Evolutionary conservation across 2,329 filamentous ascomycete genomes (phyloP).

Genomic region (Hypomyces perniciosus): DNA sequence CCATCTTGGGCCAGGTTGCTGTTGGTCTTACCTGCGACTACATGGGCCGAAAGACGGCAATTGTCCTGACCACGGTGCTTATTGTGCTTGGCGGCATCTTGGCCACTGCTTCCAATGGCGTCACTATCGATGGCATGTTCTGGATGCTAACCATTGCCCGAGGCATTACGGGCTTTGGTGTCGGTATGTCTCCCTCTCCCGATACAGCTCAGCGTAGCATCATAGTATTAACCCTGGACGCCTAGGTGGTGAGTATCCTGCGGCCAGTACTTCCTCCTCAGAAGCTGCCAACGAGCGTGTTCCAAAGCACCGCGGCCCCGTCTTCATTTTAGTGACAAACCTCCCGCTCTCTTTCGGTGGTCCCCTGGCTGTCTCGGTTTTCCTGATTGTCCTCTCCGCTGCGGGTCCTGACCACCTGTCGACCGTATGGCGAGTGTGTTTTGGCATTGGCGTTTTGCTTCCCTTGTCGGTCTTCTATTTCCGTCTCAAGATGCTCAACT

Average conservation of each 20-base stretch:
- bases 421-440: slow-evolving; percentile 43
- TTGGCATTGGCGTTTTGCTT: slow-evolving; percentile 42
- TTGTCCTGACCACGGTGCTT: slow-evolving; percentile 40
- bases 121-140: slow-evolving; percentile 43
- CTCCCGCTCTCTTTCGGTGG: slow-evolving; percentile 27
- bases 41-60: slow-evolving; percentile 41
- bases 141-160: slow-evolving; percentile 47
- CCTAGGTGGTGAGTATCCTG: slow-evolving; percentile 39
- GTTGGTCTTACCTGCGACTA: slow-evolving; percentile 42
- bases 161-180: slow-evolving; percentile 43
- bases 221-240: background rate
- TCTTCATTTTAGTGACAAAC: slow-evolving; percentile 43
- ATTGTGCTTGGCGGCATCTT: slow-evolving; percentile 42
- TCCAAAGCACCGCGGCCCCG: slow-evolving; percentile 31
- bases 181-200: slow-evolving; percentile 16
- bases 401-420: slow-evolving; percentile 28
- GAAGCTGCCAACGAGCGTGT: slow-evolving; percentile 43
- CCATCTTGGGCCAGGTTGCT: slow-evolving; percentile 36
- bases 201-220: background rate
- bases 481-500: slow-evolving; percentile 47
- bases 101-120: slow-evolving; percentile 39
- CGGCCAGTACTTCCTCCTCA: slow-evolving; percentile 38
- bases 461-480: slow-evolving; percentile 52
- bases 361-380: slow-evolving; percentile 36
- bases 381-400: slow-evolving; percentile 39